Conservation (phyloP, 768 basidiomycete species). For the Mycena latifolia region DNA sequence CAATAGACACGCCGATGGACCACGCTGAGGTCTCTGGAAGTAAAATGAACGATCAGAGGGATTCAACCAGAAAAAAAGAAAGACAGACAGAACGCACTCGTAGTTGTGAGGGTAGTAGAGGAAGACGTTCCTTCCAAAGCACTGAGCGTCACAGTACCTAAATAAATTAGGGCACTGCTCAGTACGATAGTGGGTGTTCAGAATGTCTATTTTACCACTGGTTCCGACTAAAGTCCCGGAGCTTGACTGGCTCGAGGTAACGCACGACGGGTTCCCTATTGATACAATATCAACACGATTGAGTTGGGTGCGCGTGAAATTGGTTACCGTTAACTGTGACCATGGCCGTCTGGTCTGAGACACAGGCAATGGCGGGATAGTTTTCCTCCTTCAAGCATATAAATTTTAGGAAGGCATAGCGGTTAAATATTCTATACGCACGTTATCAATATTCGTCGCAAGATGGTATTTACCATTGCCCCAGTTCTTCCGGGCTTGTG, state of each 20-base stretch:
- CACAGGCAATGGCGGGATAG: slow-evolving; percentile 26
- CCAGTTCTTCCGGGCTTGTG: slow-evolving; percentile 18
- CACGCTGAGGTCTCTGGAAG: slow-evolving; percentile 22
- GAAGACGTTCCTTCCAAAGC: slow-evolving; percentile 17
- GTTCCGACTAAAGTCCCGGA: slow-evolving; percentile 25
- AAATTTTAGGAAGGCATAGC: not conserved
- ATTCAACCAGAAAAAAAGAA: not conserved
- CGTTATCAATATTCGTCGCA: slow-evolving; percentile 23
- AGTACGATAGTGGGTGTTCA: not conserved
- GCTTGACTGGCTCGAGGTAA: slow-evolving; percentile 16
- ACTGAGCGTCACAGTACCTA: slow-evolving; percentile 22
- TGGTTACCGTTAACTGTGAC: slow-evolving; percentile 2
- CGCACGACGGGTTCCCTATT: slow-evolving; percentile 19
- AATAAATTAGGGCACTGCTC: not conserved
- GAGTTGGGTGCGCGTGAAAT: not conserved
- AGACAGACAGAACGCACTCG: not conserved
- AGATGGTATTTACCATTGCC: slow-evolving; percentile 18
- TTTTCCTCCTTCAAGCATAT: slow-evolving; percentile 7
- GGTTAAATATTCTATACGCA: not conserved
- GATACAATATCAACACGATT: not conserved
- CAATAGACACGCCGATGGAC: slow-evolving; percentile 11
- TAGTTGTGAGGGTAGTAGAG: slow-evolving; percentile 17
- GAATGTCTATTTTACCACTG: slow-evolving; percentile 10
- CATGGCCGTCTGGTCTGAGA: slow-evolving; percentile 8
- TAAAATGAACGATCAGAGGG: not conserved